Evolutionary conservation across 352 stramenopile genomes (phyloP).

Genomic region (Globisporangium ultimum): DNA sequence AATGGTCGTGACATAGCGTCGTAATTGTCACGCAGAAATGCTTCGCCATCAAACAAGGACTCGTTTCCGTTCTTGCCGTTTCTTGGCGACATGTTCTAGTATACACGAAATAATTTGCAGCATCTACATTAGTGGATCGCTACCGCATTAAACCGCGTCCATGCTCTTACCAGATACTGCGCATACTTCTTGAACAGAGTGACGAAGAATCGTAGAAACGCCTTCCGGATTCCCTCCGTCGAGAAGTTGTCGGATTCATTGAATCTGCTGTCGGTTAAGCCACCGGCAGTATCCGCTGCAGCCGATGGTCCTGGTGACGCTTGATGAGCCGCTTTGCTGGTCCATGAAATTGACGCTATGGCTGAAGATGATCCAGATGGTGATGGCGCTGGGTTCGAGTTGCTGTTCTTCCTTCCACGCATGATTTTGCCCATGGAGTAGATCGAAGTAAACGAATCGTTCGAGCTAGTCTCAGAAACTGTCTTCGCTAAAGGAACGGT

Average conservation of each 20-base stretch:
- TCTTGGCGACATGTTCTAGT: slow-evolving; percentile 21
- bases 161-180: slow-evolving; percentile 51
- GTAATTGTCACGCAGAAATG: slow-evolving; percentile 67
- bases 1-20: slow-evolving; percentile 59
- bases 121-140: too few species aligned
- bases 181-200: slow-evolving; percentile 79
- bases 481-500: slow-evolving; percentile 63
- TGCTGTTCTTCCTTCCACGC: slow-evolving; percentile 47
- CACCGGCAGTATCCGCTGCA: slow-evolving; percentile 31
- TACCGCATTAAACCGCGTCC: too few species aligned
- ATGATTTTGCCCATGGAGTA: slow-evolving; percentile 76
- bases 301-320: neutral
- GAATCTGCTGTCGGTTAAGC: slow-evolving; percentile 57
- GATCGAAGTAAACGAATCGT: slow-evolving; percentile 45
- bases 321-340: slow-evolving; percentile 3
- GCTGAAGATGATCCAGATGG: slow-evolving; percentile 25
- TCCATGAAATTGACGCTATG: slow-evolving; percentile 12
- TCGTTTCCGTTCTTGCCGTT: slow-evolving; percentile 29
- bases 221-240: slow-evolving; percentile 51
- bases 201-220: slow-evolving; percentile 83
- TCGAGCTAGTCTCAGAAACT: slow-evolving; percentile 48
- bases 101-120: slow-evolving; percentile 2
- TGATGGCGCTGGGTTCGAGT: slow-evolving; percentile 29
- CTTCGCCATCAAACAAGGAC: slow-evolving; percentile 56
- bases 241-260: slow-evolving; percentile 78